A percentile compares a stretch with the other conserved stretches of the same genome.
phyloP scores from a whole-genome alignment of 768 basidiomycete genomes.

The Macrolepiota albuminosa region DNA sequence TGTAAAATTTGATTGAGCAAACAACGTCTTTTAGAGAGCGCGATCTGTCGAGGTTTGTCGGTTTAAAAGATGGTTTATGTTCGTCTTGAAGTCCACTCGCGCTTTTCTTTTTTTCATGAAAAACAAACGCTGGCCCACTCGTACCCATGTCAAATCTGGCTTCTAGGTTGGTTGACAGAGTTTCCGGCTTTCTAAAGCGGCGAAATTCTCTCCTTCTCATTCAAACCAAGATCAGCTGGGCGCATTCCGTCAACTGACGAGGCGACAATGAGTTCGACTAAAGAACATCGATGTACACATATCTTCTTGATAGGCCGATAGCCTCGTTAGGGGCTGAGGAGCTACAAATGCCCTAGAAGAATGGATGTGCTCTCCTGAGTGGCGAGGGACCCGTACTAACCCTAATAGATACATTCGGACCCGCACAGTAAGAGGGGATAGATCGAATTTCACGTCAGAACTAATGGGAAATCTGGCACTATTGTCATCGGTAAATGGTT shows the following conservation, averaged over 20 bases:
- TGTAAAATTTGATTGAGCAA: background rate
- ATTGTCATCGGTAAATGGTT: slow-evolving; percentile 47
- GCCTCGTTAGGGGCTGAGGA: slow-evolving; percentile 46
- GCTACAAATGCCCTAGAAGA: slow-evolving; percentile 44
- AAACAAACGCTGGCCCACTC: slow-evolving; percentile 34
- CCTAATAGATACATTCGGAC: slow-evolving; percentile 50
- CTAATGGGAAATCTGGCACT: slow-evolving; percentile 33
- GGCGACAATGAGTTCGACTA: background rate
- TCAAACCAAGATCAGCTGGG: slow-evolving; percentile 19
- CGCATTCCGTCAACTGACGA: slow-evolving; percentile 16
- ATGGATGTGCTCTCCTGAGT: slow-evolving; percentile 18
- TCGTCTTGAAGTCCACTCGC: background rate
- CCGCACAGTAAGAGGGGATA: slow-evolving; percentile 54
- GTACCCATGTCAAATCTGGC: slow-evolving; percentile 40
- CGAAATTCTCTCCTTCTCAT: slow-evolving; percentile 39
- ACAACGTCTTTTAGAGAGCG: background rate
- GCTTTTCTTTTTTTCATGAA: slow-evolving; percentile 25
- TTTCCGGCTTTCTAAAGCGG: slow-evolving; percentile 36
- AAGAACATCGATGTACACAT: background rate
- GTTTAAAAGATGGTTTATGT: too few species aligned
- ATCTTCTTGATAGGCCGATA: slow-evolving; percentile 19
- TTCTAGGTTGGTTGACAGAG: slow-evolving; percentile 34
- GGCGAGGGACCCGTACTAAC: slow-evolving; percentile 22
- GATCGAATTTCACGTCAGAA: slow-evolving; percentile 56
- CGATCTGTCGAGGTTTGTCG: background rate